These are phyloP conservation scores for Monosporozyma aerobia DNA, from an alignment of 805 yeast species.

Conservation along the genomic window DNA sequence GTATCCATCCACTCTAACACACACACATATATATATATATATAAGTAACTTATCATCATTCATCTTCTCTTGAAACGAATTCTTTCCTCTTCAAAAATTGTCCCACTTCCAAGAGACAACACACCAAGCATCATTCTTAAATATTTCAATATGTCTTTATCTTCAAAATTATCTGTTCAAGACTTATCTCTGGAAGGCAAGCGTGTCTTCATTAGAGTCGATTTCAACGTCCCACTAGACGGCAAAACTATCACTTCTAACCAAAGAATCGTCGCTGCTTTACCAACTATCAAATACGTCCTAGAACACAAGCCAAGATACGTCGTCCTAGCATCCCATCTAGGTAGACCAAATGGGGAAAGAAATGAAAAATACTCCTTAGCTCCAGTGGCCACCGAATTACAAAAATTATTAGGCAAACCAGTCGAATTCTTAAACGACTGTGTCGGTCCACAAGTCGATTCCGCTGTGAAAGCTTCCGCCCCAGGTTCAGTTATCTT, in stretches of 20 bases:
- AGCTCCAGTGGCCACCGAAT: slow-evolving; percentile 88
- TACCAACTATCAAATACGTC: slow-evolving; percentile 96
- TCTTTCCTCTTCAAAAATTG: not conserved
- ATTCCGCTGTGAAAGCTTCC: slow-evolving; percentile 64
- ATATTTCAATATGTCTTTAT: slow-evolving; percentile 64
- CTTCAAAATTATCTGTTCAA: slow-evolving; percentile 85
- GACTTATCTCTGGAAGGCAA: slow-evolving; percentile 81
- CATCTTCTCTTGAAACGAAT: not conserved
- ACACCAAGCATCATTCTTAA: not conserved
- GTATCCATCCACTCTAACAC: no score
- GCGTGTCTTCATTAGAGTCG: slow-evolving; percentile 98
- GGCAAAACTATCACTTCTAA: slow-evolving; percentile 97
- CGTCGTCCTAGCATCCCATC: slow-evolving; percentile 88
- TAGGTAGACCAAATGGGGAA: slow-evolving; percentile 99
- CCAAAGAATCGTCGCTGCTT: slow-evolving; percentile 98
- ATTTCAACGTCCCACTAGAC: slow-evolving; percentile 90
- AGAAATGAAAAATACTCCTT: slow-evolving; percentile 76
- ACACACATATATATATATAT: no score
- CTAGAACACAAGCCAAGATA: slow-evolving; percentile 85
- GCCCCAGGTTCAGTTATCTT: slow-evolving; percentile 75
- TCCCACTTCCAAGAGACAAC: not conserved
- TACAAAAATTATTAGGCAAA: slow-evolving; percentile 64
- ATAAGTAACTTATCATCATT: not conserved
- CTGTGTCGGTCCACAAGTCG: slow-evolving; percentile 89
- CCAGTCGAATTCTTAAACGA: slow-evolving; percentile 77